phyloP scores from a whole-genome alignment of 2,329 filamentous ascomycete genomes.

The Fusarium aywerte region DNA sequence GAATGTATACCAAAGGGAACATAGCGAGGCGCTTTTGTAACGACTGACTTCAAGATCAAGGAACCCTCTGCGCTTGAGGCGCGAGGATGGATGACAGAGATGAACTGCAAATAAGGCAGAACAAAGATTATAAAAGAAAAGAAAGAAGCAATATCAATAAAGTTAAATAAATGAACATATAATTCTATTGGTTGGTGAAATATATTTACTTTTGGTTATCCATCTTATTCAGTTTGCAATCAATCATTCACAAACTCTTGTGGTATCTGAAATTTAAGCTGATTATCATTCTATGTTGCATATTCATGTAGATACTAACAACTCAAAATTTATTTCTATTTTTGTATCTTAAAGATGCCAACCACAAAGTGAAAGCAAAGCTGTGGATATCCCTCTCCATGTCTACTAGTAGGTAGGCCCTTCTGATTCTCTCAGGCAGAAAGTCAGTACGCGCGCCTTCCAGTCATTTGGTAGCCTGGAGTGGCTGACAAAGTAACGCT shows the following conservation, averaged over 20 bases:
- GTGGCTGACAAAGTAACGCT: conserved; percentile 29
- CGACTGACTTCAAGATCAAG: conserved; percentile 19
- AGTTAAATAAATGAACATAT: conserved; percentile 1
- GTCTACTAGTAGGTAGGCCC: not conserved
- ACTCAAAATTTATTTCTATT: not conserved
- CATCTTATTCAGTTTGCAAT: too few relatives aligned
- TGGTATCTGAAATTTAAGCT: too few relatives aligned
- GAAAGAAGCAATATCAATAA: conserved; percentile 13
- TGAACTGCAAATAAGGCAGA: conserved; percentile 14
- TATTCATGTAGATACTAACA: not conserved
- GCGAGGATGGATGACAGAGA: conserved; percentile 32
- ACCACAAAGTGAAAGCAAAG: not conserved
- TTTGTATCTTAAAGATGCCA: not conserved
- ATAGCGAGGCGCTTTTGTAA: conserved; percentile 39
- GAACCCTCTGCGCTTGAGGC: conserved; percentile 26
- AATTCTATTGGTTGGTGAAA: not conserved
- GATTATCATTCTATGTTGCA: not conserved
- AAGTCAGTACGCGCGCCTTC: conserved; percentile 35
- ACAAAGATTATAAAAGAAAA: conserved; percentile 8
- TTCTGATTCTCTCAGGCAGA: conserved; percentile 19
- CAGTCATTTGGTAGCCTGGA: conserved; percentile 32
- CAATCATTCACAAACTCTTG: too few relatives aligned
- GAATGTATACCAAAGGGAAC: conserved; percentile 35
- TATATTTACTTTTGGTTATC: not conserved
- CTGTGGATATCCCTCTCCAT: not conserved